These are phyloP conservation scores for Kitagawia praeruptora DNA, from an alignment of 129 eudicot species.

Conservation along the genomic window DNA sequence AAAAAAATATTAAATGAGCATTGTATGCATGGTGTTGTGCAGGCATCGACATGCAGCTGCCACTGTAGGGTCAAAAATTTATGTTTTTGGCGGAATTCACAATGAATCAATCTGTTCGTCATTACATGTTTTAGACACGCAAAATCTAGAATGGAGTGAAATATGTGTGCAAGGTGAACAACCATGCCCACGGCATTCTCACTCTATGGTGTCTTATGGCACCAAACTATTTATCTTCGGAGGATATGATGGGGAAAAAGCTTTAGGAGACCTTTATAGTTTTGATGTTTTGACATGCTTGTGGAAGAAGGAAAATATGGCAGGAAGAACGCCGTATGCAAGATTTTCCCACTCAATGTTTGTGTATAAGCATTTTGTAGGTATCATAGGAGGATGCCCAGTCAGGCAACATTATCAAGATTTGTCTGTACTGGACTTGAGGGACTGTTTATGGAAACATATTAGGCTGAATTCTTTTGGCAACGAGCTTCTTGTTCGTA, in stretches of 20 bases:
- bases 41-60: slow-evolving; percentile 98
- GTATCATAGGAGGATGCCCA: slow-evolving; percentile 96
- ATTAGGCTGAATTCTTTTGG: slow-evolving; percentile 43
- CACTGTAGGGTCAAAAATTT: slow-evolving; percentile 56
- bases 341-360: slow-evolving; percentile 93
- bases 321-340: slow-evolving; percentile 60
- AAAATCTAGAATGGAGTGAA: slow-evolving; percentile 53
- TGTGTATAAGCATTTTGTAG: slow-evolving; percentile 57
- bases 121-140: slow-evolving; percentile 55
- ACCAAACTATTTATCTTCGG: slow-evolving; percentile 64
- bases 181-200: slow-evolving; percentile 94
- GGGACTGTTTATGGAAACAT: slow-evolving; percentile 48
- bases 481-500: slow-evolving; percentile 76
- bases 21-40: slow-evolving; percentile 13
- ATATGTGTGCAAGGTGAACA: slow-evolving; percentile 44
- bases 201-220: slow-evolving; percentile 54
- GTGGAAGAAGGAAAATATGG: slow-evolving; percentile 57
- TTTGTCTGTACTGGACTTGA: slow-evolving; percentile 48
- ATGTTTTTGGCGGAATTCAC: slow-evolving; percentile 76
- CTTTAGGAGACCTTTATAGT: slow-evolving; percentile 67
- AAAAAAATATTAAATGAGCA: neutral
- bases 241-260: slow-evolving; percentile 74
- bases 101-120: slow-evolving; percentile 41
- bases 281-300: slow-evolving; percentile 48
- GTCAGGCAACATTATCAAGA: slow-evolving; percentile 61